Conservation (phyloP, 257 asterid genomes). For the Buddleja alternifolia region DNA sequence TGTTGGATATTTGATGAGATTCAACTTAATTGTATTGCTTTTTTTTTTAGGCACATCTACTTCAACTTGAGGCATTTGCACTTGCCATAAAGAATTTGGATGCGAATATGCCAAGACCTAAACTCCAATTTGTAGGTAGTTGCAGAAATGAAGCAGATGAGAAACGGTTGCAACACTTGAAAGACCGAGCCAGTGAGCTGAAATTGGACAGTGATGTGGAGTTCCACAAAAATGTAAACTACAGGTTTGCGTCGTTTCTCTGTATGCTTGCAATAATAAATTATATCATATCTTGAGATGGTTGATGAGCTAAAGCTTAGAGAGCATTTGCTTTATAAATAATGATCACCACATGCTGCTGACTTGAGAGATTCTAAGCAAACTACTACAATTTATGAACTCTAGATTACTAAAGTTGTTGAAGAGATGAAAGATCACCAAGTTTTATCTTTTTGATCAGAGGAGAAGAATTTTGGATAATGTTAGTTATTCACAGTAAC, state of each 20-base stretch:
- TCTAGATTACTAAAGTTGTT: neutral
- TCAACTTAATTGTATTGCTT: slow-evolving; percentile 32
- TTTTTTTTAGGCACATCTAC: slow-evolving; percentile 68
- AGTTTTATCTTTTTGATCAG: too few species aligned
- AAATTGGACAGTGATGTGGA: slow-evolving; percentile 76
- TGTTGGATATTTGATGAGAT: slow-evolving; percentile 29
- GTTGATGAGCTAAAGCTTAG: neutral
- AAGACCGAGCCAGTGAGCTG: slow-evolving; percentile 70
- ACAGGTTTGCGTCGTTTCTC: slow-evolving; percentile 58
- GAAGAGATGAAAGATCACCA: too few species aligned
- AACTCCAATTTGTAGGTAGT: slow-evolving; percentile 89
- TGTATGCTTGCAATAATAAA: neutral
- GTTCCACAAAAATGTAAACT: slow-evolving; percentile 82
- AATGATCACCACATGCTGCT: neutral
- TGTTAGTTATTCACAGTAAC: neutral
- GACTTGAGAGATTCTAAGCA: neutral
- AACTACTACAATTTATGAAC: neutral
- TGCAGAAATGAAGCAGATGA: slow-evolving; percentile 97
- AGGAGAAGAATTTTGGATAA: neutral
- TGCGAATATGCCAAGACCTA: slow-evolving; percentile 63
- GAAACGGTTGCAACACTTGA: slow-evolving; percentile 78
- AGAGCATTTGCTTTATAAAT: neutral
- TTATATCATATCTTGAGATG: neutral
- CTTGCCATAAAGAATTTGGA: slow-evolving; percentile 58
- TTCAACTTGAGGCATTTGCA: slow-evolving; percentile 95